Percentiles rank a stretch among this genome's conserved stretches.
Conservation (phyloP, 2,329 filamentous ascomycete genomes). For the Epichloe baconii region DNA sequence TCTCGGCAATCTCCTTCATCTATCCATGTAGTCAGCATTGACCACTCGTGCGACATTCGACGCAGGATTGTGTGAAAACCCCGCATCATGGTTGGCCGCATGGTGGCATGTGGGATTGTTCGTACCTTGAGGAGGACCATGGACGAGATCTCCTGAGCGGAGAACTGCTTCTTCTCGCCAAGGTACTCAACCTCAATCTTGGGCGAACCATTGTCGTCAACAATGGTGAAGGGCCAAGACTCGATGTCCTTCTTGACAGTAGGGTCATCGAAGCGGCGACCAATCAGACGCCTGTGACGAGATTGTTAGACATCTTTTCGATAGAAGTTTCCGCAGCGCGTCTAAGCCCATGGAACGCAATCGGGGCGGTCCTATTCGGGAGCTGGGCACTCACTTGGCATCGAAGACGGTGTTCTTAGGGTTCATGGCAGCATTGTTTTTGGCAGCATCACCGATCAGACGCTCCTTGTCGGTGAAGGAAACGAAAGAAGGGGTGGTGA, state of each 20-base stretch:
- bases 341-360: background rate
- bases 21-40: conserved; percentile 24
- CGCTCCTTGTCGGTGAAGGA: conserved; percentile 98
- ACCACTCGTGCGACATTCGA: background rate
- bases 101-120: background rate
- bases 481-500: conserved; percentile 98
- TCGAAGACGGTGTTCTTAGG: conserved; percentile 96
- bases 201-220: conserved; percentile 78
- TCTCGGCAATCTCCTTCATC: conserved; percentile 99
- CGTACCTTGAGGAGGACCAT: conserved; percentile 95
- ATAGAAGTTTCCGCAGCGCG: background rate
- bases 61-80: background rate
- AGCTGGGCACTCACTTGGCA: conserved; percentile 65
- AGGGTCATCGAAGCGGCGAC: conserved; percentile 86
- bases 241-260: conserved; percentile 98
- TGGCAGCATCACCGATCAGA: conserved; percentile 97
- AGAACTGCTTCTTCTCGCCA: conserved; percentile 89
- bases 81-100: background rate
- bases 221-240: conserved; percentile 98
- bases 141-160: conserved; percentile 95
- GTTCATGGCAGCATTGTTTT: conserved; percentile 99
- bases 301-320: background rate
- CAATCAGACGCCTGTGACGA: conserved; percentile 77
- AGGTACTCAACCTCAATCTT: conserved; percentile 94
- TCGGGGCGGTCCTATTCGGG: background rate